Base-by-base conservation (phyloP, 768 basidiomycete genomes). In the Boletus rex-veris region DNA sequence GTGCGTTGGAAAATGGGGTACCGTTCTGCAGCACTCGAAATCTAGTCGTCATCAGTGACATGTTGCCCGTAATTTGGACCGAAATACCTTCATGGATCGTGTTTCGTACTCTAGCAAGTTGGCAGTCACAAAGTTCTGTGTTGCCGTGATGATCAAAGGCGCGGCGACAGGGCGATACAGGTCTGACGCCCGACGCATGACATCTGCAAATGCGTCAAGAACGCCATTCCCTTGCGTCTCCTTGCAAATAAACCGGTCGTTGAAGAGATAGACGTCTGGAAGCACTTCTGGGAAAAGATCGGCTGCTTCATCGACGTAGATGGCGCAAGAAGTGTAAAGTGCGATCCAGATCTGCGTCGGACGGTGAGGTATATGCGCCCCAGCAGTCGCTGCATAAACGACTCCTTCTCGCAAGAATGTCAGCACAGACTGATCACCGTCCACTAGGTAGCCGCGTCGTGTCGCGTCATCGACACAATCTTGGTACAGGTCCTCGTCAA, bases 251-350 rank as follows among this genome's bases (percentile, higher is more conserved):
- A 77, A 73, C 0, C 71, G 56, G 24, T 67, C 59, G 21, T 69
- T 70, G 62, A 79, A 79, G 12, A 56, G 51, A 11, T 68, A 64
- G 12, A 76, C 55, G 26, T 46, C 40, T 2, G 63, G 37, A 24
- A 58, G 31, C 39, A 65, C 55, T 8, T 56, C 55, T 14, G 53
- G 45, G 48, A 72, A 68, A n/a, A 59, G 52, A 3, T 59, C 53
- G 16, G 68, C 55, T 3, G 52, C 45, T 53, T 78, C 76, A 54
- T 80, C 78, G 21, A 72, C 51, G 31, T 62, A 72, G 47, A 70
- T 68, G n/a, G 63, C 46, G 44, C 68, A 73, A 1, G 74, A 68
- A 1, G 75, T 76, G 53, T 67, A 78, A 7, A 77, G 61, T 5
- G 74, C 69, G 28, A 77, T 73, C 68, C 31, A 71, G 56, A 47